Evolutionary conservation across 805 yeast genomes (phyloP), one percentile per base, ranked within the genome.

Genomic region (Hanseniaspora opuntiae): DNA sequence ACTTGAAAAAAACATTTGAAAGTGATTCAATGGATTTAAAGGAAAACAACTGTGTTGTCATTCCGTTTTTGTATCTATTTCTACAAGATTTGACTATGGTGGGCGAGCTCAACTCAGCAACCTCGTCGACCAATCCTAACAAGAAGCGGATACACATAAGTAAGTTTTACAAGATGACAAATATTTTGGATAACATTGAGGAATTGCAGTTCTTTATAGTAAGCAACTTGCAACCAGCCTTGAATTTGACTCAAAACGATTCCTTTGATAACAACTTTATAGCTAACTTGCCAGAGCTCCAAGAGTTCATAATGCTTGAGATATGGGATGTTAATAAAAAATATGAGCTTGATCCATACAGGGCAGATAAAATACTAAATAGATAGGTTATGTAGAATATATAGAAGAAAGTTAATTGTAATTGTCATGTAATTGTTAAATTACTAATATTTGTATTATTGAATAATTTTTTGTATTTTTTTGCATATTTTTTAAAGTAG

Each of bases 61-160:
- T 85, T 37, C 95, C 95, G 17, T 85, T 84, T 62, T 73, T 84
- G 55, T 81, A 84, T 45, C 67, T 85, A 52, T 84, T 82, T 63
- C 68, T 85, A 45, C 93, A 83, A 65, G 95, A 85, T 65, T 71
- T 85, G 60, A 84, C 89, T 0, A 84, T 84, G 67, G 78, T 84
- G n/a, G 75, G 80, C 50, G 94, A 85, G 59, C 90, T 93, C n/a
- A 84, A 84, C 62, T 74, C 83, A 39, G 81, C 78, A 59, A 80
- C 82, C 5, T 77, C 79, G 56, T 65, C 71, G 6, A 70, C 75
- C 70, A 59, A 71, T 45, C 56, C 53, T 22, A 68, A 71, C 44
- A 67, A 75, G 24, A 71, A 70, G 52, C 69, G 82, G 58, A 77
- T 85, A 61, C 84, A 85, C 61, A 76, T 84, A 57, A 93, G 83